These are phyloP conservation scores for Linum lewisii DNA, from an alignment of 345 rosid species.

Conservation along the genomic window DNA sequence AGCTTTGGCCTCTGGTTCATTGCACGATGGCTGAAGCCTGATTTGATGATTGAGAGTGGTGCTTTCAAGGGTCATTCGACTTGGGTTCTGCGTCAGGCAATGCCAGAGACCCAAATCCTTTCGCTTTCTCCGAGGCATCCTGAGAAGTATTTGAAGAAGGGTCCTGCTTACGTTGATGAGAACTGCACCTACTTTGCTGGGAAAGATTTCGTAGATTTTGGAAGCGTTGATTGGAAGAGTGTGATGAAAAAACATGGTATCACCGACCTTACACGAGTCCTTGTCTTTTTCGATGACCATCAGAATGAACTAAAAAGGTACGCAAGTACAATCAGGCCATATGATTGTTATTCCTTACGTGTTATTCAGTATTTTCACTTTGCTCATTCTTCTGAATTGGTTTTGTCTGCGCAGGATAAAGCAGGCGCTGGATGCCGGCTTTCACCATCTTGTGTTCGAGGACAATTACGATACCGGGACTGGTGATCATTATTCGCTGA, in stretches of 20 bases:
- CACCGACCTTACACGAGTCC: conserved; percentile 49
- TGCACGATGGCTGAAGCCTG: conserved; percentile 82
- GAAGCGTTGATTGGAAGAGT: conserved; percentile 71
- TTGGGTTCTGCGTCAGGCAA: conserved; percentile 97
- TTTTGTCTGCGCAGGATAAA: conserved; percentile 46
- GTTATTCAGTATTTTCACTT: neutral
- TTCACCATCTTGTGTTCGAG: conserved; percentile 86
- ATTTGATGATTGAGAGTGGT: conserved; percentile 94
- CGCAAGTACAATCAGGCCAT: neutral
- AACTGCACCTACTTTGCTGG: conserved; percentile 98
- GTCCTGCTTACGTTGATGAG: conserved; percentile 92
- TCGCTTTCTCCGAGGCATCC: conserved; percentile 92
- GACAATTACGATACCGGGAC: conserved; percentile 99
- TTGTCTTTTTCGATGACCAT: conserved; percentile 93
- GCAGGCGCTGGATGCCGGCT: conserved; percentile 77
- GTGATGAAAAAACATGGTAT: conserved; percentile 61
- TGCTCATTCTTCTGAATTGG: conserved; percentile 12
- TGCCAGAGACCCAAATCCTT: conserved; percentile 73
- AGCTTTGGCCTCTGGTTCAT: conserved; percentile 99
- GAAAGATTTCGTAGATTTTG: conserved; percentile 92
- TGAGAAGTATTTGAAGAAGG: conserved; percentile 78
- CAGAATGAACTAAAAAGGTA: conserved; percentile 95
- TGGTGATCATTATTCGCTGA: conserved; percentile 92
- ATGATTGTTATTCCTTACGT: neutral
- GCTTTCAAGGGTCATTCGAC: conserved; percentile 99